Evolutionary conservation across 2,329 filamentous ascomycete genomes (phyloP).

Genomic region (Aspergillus chevalieri): DNA sequence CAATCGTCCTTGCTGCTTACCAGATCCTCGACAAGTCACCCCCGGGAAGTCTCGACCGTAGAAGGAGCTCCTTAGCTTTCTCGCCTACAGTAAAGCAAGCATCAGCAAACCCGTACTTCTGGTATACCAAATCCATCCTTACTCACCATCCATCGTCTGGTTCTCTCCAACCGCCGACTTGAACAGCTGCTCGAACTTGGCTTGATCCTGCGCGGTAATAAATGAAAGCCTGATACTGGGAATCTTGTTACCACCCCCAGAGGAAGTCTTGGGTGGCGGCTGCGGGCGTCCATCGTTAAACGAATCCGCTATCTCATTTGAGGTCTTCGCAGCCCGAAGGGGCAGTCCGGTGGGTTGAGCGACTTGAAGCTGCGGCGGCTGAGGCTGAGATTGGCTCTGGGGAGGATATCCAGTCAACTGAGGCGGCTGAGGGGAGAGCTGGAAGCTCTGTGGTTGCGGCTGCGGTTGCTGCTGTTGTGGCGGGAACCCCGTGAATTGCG

Average conservation of each 20-base stretch:
- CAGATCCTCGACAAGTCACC: constrained; percentile 89
- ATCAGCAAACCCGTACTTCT: constrained; percentile 9
- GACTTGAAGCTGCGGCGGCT: constrained; percentile 30
- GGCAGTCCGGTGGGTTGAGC: constrained; percentile 43
- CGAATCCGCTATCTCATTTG: constrained; percentile 58
- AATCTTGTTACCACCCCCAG: constrained; percentile 59
- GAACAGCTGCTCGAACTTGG: constrained; percentile 96
- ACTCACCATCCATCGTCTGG: constrained; percentile 70
- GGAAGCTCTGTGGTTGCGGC: constrained; percentile 42
- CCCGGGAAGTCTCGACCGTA: constrained; percentile 83
- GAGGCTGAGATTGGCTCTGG: constrained; percentile 34
- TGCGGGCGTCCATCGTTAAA: constrained; percentile 52
- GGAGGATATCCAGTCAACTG: constrained; percentile 55
- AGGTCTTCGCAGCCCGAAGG: constrained; percentile 55
- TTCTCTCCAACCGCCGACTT: constrained; percentile 84
- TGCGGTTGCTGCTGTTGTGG: constrained; percentile 18
- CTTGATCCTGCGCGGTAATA: constrained; percentile 88
- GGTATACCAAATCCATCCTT: not conserved
- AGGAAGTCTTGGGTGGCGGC: constrained; percentile 52
- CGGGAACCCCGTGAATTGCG: constrained; percentile 46
- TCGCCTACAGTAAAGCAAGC: constrained; percentile 47
- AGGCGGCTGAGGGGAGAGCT: constrained; percentile 50
- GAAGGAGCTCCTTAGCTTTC: constrained; percentile 79
- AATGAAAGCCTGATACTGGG: constrained; percentile 93
- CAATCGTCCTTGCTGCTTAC: constrained; percentile 43